phyloP scores from a whole-genome alignment of 163 green algal species.

The Trebouxia gelatinosa region DNA sequence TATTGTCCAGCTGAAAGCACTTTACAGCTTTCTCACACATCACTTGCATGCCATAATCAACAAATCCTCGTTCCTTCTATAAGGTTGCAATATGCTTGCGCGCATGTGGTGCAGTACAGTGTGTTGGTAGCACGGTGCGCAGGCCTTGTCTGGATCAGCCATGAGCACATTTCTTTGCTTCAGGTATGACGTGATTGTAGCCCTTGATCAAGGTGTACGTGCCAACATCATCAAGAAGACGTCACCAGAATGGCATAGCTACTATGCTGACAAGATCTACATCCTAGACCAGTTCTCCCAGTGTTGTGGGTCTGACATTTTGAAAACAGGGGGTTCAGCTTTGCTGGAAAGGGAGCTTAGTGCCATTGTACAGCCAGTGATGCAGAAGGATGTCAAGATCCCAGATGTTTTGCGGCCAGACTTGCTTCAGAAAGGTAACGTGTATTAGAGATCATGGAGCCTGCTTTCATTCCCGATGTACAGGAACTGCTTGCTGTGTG shows the following conservation, averaged over 20 bases:
- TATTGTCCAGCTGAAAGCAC: too few species aligned
- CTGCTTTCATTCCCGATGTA: too few species aligned
- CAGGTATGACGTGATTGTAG: slow-evolving; percentile 30
- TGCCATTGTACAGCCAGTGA: not conserved
- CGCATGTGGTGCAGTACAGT: too few species aligned
- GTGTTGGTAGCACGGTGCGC: too few species aligned
- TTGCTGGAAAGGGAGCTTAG: slow-evolving; percentile 18
- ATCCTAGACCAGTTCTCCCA: slow-evolving; percentile 18
- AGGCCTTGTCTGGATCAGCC: too few species aligned
- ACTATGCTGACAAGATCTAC: slow-evolving; percentile 22
- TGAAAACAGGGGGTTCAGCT: slow-evolving; percentile 13
- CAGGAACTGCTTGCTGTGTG: too few species aligned
- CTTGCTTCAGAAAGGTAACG: slow-evolving; percentile 13
- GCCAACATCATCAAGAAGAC: not conserved
- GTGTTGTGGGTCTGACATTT: slow-evolving; percentile 9
- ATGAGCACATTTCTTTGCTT: too few species aligned
- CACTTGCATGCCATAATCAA: too few species aligned
- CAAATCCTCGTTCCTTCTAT: too few species aligned
- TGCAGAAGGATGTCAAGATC: not conserved
- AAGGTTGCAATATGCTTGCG: too few species aligned
- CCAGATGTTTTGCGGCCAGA: not conserved
- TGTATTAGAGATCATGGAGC: not conserved
- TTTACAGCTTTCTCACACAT: too few species aligned
- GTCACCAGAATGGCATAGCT: slow-evolving; percentile 3
- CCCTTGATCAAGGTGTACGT: slow-evolving; percentile 1